phyloP scores from a whole-genome alignment of 495 filamentous ascomycete species.

The Penicillium taxi region DNA sequence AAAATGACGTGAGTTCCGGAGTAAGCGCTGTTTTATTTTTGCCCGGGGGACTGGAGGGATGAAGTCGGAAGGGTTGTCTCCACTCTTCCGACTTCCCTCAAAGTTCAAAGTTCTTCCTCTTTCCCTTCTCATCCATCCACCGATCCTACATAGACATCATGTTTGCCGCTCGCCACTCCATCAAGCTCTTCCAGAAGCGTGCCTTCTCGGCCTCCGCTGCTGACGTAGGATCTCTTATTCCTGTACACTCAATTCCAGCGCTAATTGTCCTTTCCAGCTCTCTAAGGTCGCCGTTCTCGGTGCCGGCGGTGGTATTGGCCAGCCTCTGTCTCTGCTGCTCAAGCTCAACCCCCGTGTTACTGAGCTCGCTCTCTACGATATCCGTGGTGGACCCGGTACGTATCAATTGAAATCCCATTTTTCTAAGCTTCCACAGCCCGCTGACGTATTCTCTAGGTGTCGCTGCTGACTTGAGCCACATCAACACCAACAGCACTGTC shows the following conservation, averaged over 20 bases:
- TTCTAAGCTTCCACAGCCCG: neutral
- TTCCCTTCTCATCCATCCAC: conserved; percentile 1
- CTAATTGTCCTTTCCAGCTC: conserved; percentile 52
- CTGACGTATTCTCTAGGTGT: conserved; percentile 55
- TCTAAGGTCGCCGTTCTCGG: conserved; percentile 96
- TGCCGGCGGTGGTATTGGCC: conserved; percentile 94
- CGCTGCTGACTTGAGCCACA: conserved; percentile 93
- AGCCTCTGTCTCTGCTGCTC: conserved; percentile 92
- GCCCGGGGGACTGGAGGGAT: too few relatives aligned
- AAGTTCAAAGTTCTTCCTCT: conserved; percentile 12
- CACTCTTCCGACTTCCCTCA: too few relatives aligned
- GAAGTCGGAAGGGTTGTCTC: too few relatives aligned
- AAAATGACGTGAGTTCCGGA: too few relatives aligned
- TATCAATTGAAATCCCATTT: conserved; percentile 4
- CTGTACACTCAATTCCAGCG: conserved; percentile 7
- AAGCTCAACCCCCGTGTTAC: conserved; percentile 94
- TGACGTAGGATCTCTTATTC: conserved; percentile 56
- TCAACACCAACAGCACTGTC: conserved; percentile 97
- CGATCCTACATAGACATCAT: conserved; percentile 35
- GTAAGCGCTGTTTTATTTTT: too few relatives aligned
- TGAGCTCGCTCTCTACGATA: conserved; percentile 95
- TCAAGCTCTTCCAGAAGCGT: conserved; percentile 69
- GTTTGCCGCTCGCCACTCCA: conserved; percentile 68
- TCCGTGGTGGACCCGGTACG: conserved; percentile 86
- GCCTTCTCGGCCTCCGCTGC: conserved; percentile 88